Percentiles rank a stretch among this genome's conserved stretches.
Evolutionary conservation across 371 early-diverging fungal genomes (phyloP).

Genomic region (Mucor velutinosus): DNA sequence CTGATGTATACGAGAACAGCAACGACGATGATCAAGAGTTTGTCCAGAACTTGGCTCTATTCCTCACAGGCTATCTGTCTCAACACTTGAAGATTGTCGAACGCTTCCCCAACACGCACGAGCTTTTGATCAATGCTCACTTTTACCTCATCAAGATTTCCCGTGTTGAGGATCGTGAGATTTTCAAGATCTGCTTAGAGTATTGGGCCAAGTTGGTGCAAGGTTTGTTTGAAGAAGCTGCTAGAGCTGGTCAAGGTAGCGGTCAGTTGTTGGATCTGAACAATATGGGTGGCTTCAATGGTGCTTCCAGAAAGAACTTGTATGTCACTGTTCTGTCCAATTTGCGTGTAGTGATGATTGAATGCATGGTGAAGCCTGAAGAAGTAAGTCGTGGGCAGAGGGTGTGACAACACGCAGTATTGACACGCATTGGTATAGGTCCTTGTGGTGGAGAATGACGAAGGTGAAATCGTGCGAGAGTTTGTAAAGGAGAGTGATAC

Average conservation of each 20-base stretch:
- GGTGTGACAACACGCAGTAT: not conserved
- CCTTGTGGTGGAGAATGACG: slow-evolving; percentile 99
- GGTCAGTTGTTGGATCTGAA: slow-evolving; percentile 48
- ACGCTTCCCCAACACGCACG: slow-evolving; percentile 57
- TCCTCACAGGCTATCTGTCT: slow-evolving; percentile 84
- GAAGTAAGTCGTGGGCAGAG: slow-evolving; percentile 60
- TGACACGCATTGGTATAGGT: slow-evolving; percentile 43
- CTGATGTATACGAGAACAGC: slow-evolving; percentile 80
- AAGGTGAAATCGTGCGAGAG: slow-evolving; percentile 99
- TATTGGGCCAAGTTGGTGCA: slow-evolving; percentile 95
- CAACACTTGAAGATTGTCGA: slow-evolving; percentile 77
- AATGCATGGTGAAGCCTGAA: slow-evolving; percentile 96
- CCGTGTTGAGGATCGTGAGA: slow-evolving; percentile 91
- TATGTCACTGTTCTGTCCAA: slow-evolving; percentile 83
- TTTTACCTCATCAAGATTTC: slow-evolving; percentile 89
- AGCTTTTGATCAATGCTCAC: slow-evolving; percentile 82
- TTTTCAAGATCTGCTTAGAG: slow-evolving; percentile 97
- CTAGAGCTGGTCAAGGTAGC: slow-evolving; percentile 55
- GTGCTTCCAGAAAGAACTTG: slow-evolving; percentile 50
- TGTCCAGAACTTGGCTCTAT: slow-evolving; percentile 44
- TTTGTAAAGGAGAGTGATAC: slow-evolving; percentile 98
- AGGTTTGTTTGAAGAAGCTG: slow-evolving; percentile 82
- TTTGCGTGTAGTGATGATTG: slow-evolving; percentile 92
- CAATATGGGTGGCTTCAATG: slow-evolving; percentile 30
- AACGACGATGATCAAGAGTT: slow-evolving; percentile 89